Evolutionary conservation across 176 grass and related monocot genomes (phyloP).

Genomic region (Otatea glauca): DNA sequence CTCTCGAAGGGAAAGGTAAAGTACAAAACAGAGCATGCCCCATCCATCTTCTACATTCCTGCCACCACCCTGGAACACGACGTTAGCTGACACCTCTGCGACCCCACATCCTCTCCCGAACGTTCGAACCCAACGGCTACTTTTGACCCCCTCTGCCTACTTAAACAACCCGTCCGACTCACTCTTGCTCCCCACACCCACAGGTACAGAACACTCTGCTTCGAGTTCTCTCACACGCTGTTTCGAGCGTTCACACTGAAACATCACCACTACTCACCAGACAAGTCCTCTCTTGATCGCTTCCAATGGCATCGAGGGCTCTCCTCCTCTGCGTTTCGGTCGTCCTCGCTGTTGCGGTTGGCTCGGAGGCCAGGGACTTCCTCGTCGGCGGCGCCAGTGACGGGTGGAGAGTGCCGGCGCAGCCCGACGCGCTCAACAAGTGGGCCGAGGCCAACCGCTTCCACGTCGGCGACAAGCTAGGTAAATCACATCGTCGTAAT

Average conservation of each 20-base stretch:
- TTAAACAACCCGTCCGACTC: not conserved
- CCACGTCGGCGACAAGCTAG: conserved; percentile 45
- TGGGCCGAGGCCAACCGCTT: conserved; percentile 43
- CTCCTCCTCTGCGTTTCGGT: conserved; percentile 37
- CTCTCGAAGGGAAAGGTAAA: not conserved
- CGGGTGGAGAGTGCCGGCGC: conserved; percentile 40
- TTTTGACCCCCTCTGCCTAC: not conserved
- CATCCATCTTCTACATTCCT: not conserved
- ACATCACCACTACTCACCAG: too few relatives aligned
- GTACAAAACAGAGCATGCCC: not conserved
- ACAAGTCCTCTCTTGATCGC: not conserved
- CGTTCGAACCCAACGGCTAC: conserved; percentile 51
- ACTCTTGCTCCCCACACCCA: not conserved
- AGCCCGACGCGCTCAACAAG: conserved; percentile 35
- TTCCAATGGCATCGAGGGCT: conserved; percentile 31
- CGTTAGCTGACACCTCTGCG: not conserved
- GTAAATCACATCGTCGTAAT: not conserved
- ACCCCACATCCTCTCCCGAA: not conserved
- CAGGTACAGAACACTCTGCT: not conserved
- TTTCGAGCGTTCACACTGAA: not conserved
- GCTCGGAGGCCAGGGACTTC: conserved; percentile 40
- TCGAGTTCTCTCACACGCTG: not conserved
- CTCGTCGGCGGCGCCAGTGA: conserved; percentile 3
- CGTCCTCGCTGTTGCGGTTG: not conserved
- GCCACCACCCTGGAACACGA: too few relatives aligned